phyloP scores from a whole-genome alignment of 495 filamentous ascomycete genomes.

The Podospora pseudocomata region DNA sequence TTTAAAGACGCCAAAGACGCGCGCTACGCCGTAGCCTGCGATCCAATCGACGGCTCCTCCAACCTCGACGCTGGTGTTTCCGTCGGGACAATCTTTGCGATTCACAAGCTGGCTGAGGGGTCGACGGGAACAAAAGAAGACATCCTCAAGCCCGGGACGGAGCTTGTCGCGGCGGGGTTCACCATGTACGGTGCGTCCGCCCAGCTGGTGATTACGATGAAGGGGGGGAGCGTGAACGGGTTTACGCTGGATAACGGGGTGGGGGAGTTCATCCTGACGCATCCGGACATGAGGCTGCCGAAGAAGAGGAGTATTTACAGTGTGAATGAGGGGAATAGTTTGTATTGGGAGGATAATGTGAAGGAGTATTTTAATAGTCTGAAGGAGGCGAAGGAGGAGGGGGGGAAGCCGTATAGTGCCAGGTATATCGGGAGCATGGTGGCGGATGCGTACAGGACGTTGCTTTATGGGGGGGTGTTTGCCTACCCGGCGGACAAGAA shows the following conservation, averaged over 20 bases:
- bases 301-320: constrained; percentile 83
- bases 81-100: constrained; percentile 95
- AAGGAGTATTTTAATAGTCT: constrained; percentile 84
- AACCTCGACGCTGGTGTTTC: constrained; percentile 98
- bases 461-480: constrained; percentile 95
- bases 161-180: constrained; percentile 90
- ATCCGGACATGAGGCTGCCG: constrained; percentile 89
- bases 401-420: constrained; percentile 87
- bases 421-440: constrained; percentile 98
- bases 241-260: constrained; percentile 95
- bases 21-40: constrained; percentile 92
- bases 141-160: constrained; percentile 80
- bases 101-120: constrained; percentile 78
- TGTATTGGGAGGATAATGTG: constrained; percentile 90
- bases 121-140: constrained; percentile 73
- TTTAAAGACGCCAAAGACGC: constrained; percentile 78
- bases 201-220: constrained; percentile 96
- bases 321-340: constrained; percentile 95
- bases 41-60: constrained; percentile 96
- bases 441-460: constrained; percentile 91
- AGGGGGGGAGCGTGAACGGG: constrained; percentile 85
- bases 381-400: constrained; percentile 61
- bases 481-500: constrained; percentile 98
- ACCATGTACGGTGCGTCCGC: constrained; percentile 99
- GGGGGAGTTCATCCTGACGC: constrained; percentile 97